A percentile compares a stretch with the other conserved stretches of the same genome.
phyloP scores from a whole-genome alignment of 164 flowering plant species.

The Pachysandra terminalis region DNA sequence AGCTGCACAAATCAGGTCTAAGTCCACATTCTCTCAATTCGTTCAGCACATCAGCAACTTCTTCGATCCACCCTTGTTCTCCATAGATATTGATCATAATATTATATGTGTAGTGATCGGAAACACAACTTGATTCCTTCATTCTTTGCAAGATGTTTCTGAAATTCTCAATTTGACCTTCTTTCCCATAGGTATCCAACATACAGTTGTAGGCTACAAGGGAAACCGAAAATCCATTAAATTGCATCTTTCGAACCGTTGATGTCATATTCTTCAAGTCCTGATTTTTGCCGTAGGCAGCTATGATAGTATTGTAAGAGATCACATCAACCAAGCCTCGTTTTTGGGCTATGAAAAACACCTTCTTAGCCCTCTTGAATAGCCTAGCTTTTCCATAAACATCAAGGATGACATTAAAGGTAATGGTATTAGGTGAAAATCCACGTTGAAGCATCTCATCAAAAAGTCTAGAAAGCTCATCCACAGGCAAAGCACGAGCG shows the following conservation, averaged over 20 bases:
- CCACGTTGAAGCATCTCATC: conserved; percentile 72
- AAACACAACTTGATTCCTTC: conserved; percentile 52
- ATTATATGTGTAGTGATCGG: conserved; percentile 76
- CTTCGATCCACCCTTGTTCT: conserved; percentile 83
- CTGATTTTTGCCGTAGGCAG: conserved; percentile 75
- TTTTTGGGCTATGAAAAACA: conserved; percentile 63
- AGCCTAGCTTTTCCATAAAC: conserved; percentile 71
- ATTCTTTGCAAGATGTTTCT: conserved; percentile 51
- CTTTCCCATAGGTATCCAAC: conserved; percentile 94
- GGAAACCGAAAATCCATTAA: conserved; percentile 78
- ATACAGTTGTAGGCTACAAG: conserved; percentile 87
- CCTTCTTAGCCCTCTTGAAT: conserved; percentile 61
- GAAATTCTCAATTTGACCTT: conserved; percentile 61
- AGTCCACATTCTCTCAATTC: conserved; percentile 66
- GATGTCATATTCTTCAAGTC: conserved; percentile 61
- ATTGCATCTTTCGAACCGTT: conserved; percentile 55
- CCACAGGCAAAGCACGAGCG: conserved; percentile 83
- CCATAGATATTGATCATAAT: conserved; percentile 88
- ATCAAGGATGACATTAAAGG: conserved; percentile 80
- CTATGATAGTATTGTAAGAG: conserved; percentile 83
- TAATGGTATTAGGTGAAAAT: conserved; percentile 57
- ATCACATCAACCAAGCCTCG: conserved; percentile 61
- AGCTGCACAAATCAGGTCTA: conserved; percentile 79
- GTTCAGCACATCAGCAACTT: conserved; percentile 58
- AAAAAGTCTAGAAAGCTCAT: conserved; percentile 76